Conservation (phyloP, 176 grass and related monocot species). For the Melocanna baccifera region DNA sequence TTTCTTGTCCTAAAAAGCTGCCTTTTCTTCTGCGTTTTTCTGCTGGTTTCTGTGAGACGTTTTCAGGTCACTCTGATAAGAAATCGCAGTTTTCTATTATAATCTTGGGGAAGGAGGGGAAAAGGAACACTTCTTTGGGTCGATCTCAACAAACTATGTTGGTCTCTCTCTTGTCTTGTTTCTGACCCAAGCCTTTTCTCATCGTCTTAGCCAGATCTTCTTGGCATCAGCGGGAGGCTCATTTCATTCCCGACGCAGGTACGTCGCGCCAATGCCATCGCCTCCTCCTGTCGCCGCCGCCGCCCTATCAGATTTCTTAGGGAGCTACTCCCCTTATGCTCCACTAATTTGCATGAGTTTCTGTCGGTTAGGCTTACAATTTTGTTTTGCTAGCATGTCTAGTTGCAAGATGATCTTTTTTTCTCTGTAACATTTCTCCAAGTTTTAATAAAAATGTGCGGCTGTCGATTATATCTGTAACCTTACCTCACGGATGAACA, state of each 20-base stretch:
- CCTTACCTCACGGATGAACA: neutral
- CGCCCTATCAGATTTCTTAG: neutral
- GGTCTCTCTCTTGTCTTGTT: neutral
- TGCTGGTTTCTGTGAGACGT: conserved; percentile 14
- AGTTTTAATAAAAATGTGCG: neutral
- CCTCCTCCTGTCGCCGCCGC: neutral
- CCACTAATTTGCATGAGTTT: neutral
- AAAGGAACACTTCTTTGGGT: neutral
- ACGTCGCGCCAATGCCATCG: conserved; percentile 17
- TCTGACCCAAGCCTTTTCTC: neutral
- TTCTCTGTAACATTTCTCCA: neutral
- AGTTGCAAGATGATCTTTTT: neutral
- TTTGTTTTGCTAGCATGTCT: neutral
- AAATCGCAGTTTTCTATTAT: neutral
- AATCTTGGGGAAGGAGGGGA: neutral
- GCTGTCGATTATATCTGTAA: neutral
- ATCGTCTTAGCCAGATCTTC: neutral
- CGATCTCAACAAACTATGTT: neutral
- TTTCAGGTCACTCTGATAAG: neutral
- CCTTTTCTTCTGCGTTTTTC: conserved; percentile 35
- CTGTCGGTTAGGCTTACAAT: neutral
- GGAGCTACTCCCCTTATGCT: neutral
- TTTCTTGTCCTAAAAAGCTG: conserved; percentile 51
- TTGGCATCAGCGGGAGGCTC: neutral
- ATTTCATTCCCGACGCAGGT: neutral